Evolutionary conservation across 352 stramenopile species (phyloP), one percentile per base, ranked within the genome.

Genomic region (Globisporangium solare): DNA sequence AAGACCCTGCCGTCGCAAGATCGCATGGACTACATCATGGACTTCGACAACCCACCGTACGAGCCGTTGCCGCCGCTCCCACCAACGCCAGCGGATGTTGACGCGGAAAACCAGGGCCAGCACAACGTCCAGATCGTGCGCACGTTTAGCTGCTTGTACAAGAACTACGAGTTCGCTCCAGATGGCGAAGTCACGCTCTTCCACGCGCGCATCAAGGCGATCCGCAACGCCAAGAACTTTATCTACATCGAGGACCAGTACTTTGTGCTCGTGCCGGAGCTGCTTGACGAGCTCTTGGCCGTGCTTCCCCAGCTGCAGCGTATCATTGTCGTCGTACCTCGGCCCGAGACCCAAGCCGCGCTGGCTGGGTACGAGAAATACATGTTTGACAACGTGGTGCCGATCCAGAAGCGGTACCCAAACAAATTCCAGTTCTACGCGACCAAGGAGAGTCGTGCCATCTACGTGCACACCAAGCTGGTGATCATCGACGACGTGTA

Each of bases 191-290:
- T 60, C 6, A 83, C 79, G 35, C 55, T 85, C 17, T 71, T 83
- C 48, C 53, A 73, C 3, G 59, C 72, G 10, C 72, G 72, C 13
- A 57, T 87, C 54, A 83, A 87, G 55, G 76, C 70, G 13, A 75
- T 85, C 37, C 58, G 60, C 21, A 75, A 70, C 42, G 76, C 76
- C 3, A 75, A 75, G 54, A 87, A 85, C 60, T 87, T 70, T 47
- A 76, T 87, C 35, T 87, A 83, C 66, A 78, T 87, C 21, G 74
- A 87, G 42, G 76, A 87, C 54, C 76, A 87, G 64, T 87, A 87
- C 64, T 84, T 87, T 41, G 60, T 83, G 0, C 51, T 70, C 22
- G 73, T 88, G 4, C 74, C 73, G 0, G 56, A 80, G 45, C 47
- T 88, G 6, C 50, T 85, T 0, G 56, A 72, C 10, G 73, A 68